Percentiles rank a stretch among this genome's conserved stretches.
phyloP scores from a whole-genome alignment of 192 early-diverging fungal genomes.

The Coemansia sp. region DNA sequence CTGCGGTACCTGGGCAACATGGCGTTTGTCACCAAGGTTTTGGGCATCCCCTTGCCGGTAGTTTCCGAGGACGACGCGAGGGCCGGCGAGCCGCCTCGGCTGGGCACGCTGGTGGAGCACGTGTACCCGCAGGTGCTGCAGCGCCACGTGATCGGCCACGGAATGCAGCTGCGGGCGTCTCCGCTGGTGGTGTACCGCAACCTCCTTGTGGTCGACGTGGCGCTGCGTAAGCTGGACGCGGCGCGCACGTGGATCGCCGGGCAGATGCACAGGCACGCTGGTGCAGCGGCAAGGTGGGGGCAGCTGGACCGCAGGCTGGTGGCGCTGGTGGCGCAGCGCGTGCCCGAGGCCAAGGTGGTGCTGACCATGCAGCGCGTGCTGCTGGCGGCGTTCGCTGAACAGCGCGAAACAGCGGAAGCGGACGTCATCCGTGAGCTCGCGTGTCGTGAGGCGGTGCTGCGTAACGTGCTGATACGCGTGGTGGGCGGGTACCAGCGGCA shows the following conservation, averaged over 20 bases:
- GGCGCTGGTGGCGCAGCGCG: conserved; percentile 35
- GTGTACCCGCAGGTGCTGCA: conserved; percentile 24
- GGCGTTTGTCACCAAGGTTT: conserved; percentile 35
- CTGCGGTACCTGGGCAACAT: conserved; percentile 37
- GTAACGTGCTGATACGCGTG: conserved; percentile 40
- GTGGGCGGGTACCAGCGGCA: conserved; percentile 40
- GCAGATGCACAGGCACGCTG: conserved; percentile 4
- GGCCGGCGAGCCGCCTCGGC: conserved; percentile 19
- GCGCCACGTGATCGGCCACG: conserved; percentile 26
- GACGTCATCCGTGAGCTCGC: conserved; percentile 11
- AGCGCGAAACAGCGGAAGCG: background rate
- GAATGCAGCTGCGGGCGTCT: conserved; percentile 18
- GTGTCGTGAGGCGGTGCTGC: conserved; percentile 21
- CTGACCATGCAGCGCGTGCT: conserved; percentile 23
- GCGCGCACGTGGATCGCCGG: conserved; percentile 23
- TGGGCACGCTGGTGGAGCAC: conserved; percentile 46
- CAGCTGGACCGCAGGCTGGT: conserved; percentile 29
- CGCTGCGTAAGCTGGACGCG: conserved; percentile 33
- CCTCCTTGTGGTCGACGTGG: conserved; percentile 31
- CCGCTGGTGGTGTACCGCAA: conserved; percentile 45
- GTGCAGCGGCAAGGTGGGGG: conserved; percentile 13
- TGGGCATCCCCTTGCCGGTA: conserved; percentile 26
- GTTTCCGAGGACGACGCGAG: conserved; percentile 1
- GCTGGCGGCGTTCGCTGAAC: background rate
- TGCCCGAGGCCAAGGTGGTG: conserved; percentile 40